phyloP scores from a whole-genome alignment of 2,329 filamentous ascomycete species.

The Penicillium digitatum region DNA sequence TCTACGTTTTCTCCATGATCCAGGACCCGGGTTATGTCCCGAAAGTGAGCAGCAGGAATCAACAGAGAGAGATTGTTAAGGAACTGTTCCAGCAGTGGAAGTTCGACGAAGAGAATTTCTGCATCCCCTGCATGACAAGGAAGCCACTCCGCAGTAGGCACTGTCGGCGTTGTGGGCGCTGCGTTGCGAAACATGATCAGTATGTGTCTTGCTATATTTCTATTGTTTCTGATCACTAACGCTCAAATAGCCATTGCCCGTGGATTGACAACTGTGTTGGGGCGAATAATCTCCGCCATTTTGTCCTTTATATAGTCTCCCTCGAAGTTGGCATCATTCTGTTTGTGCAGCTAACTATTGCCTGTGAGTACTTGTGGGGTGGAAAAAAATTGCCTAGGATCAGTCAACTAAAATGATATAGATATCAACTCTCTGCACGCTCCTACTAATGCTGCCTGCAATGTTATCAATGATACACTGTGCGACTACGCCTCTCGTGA shows the following conservation, averaged over 20 bases:
- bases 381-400: neutral
- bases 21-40: slow-evolving; percentile 91
- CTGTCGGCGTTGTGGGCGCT: slow-evolving; percentile 84
- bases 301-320: slow-evolving; percentile 81
- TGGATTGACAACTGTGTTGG: slow-evolving; percentile 98
- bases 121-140: slow-evolving; percentile 88
- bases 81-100: slow-evolving; percentile 80
- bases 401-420: slow-evolving; percentile 28
- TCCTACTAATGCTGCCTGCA: slow-evolving; percentile 56
- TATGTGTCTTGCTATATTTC: slow-evolving; percentile 48
- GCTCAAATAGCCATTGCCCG: slow-evolving; percentile 72
- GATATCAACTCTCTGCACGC: slow-evolving; percentile 61
- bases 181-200: slow-evolving; percentile 96
- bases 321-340: slow-evolving; percentile 70
- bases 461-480: slow-evolving; percentile 67
- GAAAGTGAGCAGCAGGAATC: slow-evolving; percentile 80
- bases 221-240: slow-evolving; percentile 10
- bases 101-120: slow-evolving; percentile 93
- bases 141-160: slow-evolving; percentile 93
- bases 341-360: slow-evolving; percentile 68
- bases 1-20: slow-evolving; percentile 80
- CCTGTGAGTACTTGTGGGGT: slow-evolving; percentile 54
- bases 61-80: slow-evolving; percentile 84
- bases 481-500: slow-evolving; percentile 78
- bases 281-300: slow-evolving; percentile 93